Conservation (phyloP, 2,329 filamentous ascomycete species). For the Thermothelomyces thermophilus region DNA sequence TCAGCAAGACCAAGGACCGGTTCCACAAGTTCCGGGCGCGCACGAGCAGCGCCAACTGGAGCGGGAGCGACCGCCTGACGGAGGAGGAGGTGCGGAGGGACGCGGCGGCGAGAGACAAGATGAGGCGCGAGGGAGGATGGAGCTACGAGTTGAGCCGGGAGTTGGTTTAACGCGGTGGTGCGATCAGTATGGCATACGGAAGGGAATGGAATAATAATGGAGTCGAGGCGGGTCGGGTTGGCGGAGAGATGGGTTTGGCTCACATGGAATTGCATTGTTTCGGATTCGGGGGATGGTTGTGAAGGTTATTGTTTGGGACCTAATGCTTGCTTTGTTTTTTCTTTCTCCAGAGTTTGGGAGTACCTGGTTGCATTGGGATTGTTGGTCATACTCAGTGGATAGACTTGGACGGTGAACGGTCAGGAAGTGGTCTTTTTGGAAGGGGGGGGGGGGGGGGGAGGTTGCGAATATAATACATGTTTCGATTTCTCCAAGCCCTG, state of each 20-base stretch:
- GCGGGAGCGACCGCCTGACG: constrained; percentile 70
- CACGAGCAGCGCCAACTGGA: constrained; percentile 95
- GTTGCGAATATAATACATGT: no score
- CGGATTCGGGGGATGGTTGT: not conserved
- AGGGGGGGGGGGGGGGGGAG: no score
- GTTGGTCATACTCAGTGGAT: not conserved
- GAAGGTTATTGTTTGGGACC: not conserved
- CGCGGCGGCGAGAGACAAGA: constrained; percentile 67
- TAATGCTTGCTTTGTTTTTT: not conserved
- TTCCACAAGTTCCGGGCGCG: constrained; percentile 83
- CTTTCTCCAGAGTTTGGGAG: no score
- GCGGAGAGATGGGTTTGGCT: no score
- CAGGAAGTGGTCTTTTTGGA: no score
- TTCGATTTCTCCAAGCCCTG: no score
- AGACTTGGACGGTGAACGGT: not conserved
- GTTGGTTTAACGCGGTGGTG: constrained; percentile 39
- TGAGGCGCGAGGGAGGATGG: constrained; percentile 82
- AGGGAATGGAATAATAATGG: not conserved
- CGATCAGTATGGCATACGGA: not conserved
- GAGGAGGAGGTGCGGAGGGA: constrained; percentile 82
- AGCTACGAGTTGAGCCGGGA: constrained; percentile 56
- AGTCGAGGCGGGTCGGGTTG: not conserved
- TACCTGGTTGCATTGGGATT: not conserved
- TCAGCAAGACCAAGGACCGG: constrained; percentile 78
- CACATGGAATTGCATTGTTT: not conserved